Percentiles rank a stretch among this genome's conserved stretches.
Conservation (phyloP, 2,329 filamentous ascomycete species). For the Xylaria arbuscula region DNA sequence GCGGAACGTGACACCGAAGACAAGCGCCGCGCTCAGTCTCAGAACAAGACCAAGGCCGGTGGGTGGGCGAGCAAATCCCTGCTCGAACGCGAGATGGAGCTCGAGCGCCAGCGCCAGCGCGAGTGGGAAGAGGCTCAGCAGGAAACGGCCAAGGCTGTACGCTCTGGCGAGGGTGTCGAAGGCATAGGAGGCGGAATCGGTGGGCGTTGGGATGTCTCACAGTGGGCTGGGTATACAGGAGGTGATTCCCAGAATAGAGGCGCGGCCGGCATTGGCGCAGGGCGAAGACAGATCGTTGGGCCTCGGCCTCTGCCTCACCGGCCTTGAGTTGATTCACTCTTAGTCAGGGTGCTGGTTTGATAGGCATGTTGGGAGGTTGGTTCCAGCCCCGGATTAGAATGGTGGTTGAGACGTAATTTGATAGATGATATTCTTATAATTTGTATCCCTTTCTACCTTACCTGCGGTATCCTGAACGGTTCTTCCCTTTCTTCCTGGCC, state of each 20-base stretch:
- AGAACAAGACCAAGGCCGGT: conserved; percentile 70
- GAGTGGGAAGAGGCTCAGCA: conserved; percentile 84
- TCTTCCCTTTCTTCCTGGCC: no score
- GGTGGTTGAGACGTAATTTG: background rate
- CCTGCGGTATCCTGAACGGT: no score
- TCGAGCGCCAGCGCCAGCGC: conserved; percentile 78
- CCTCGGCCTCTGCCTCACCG: conserved; percentile 72
- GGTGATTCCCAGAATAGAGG: conserved; percentile 80
- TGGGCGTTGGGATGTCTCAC: conserved; percentile 79
- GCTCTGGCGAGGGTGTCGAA: conserved; percentile 64
- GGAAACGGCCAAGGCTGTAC: conserved; percentile 67
- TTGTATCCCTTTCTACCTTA: conserved; percentile 4
- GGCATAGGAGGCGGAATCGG: conserved; percentile 74
- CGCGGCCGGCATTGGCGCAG: conserved; percentile 72
- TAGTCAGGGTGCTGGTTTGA: background rate
- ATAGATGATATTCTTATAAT: conserved; percentile 17
- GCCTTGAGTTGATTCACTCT: conserved; percentile 35
- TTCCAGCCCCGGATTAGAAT: background rate
- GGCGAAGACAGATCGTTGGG: conserved; percentile 81
- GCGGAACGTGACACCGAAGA: conserved; percentile 73
- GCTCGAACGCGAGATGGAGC: conserved; percentile 83
- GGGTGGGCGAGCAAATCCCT: conserved; percentile 76
- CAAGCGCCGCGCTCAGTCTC: conserved; percentile 67
- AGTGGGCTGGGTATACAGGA: conserved; percentile 79
- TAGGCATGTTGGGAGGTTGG: background rate